Evolutionary conservation across 2,329 filamentous ascomycete genomes (phyloP), one percentile per base, ranked within the genome.

Genomic region (Aspergillus piperis): DNA sequence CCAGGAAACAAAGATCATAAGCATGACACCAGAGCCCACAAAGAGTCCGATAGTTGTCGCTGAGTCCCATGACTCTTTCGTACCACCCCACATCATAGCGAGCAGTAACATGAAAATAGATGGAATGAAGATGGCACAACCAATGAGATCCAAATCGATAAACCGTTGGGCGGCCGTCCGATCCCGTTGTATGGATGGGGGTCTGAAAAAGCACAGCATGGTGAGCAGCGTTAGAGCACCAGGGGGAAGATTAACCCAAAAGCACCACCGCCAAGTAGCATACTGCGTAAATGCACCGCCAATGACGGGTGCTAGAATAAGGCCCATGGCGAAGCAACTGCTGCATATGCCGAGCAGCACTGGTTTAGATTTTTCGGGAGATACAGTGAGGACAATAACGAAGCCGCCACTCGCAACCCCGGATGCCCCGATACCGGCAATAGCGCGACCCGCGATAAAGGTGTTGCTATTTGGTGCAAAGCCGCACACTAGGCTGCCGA

Each of bases 271-370:
- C 41, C 41, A 44, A 2, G 41, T 44, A n/a, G 41, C 41, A 2
- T 17, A 8, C 56, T 58, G 10, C 7, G 60, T 59, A 5, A 62
- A 48, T 11, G 60, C 60, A n/a, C 60, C 60, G 10, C 60, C 60
- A 7, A 62, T 52, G 15, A 62, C 32, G 5, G 60, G 60, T 23
- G 50, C 60, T 8, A 62, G 42, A 21, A 62, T 56, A 7, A 51
- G 23, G 8, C 56, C 60, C 44, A 62, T 36, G 5, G 56, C 56
- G 38, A 56, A 59, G 32, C 42, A 52, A 39, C 44, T 56, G 52
- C 42, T 52, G 25, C 56, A 55, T 10, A 60, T 50, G 2, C 58
- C 58, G 21, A 59, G 27, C 1, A 62, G 25, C 5, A 57, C n/a
- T n/a, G 58, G 53, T 17, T 44, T 55, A 21, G 41, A 44, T 4